These are phyloP conservation scores for Cutaneotrichosporon spelunceum DNA, from an alignment of 1,284 basidiomycete genomes.

Conservation along the genomic window DNA sequence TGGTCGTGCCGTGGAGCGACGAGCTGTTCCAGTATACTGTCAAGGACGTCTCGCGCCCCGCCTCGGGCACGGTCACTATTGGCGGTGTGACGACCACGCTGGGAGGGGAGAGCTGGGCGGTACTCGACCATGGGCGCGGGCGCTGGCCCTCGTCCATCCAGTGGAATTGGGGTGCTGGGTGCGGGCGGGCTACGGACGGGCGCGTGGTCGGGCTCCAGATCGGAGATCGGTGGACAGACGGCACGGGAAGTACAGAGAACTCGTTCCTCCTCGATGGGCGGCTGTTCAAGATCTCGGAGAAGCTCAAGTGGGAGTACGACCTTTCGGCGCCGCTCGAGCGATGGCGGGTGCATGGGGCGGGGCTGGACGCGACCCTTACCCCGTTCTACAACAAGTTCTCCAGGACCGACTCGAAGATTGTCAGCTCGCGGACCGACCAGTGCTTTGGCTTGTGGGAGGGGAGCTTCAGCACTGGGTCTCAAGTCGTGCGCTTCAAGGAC, in stretches of 20 bases:
- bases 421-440: constrained; percentile 16
- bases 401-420: background rate
- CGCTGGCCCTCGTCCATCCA: constrained; percentile 14
- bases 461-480: constrained; percentile 15
- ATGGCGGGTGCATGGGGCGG: constrained; percentile 17
- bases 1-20: constrained; percentile 21
- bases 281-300: constrained; percentile 17
- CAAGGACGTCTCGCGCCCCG: constrained; percentile 20
- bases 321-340: constrained; percentile 10
- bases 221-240: constrained; percentile 21
- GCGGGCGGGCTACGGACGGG: constrained; percentile 7
- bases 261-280: constrained; percentile 11
- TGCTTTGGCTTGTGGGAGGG: constrained; percentile 18
- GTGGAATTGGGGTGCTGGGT: constrained; percentile 23
- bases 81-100: background rate
- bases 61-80: constrained; percentile 10
- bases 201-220: constrained; percentile 19
- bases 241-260: constrained; percentile 22
- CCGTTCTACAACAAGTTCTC: constrained; percentile 18
- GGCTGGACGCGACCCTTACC: constrained; percentile 16
- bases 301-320: constrained; percentile 19
- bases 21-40: constrained; percentile 23
- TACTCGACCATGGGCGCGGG: constrained; percentile 18
- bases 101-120: constrained; percentile 19
- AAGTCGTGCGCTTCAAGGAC: constrained; percentile 17